phyloP scores from a whole-genome alignment of 352 stramenopile genomes.

The Phytophthora podocarpi region DNA sequence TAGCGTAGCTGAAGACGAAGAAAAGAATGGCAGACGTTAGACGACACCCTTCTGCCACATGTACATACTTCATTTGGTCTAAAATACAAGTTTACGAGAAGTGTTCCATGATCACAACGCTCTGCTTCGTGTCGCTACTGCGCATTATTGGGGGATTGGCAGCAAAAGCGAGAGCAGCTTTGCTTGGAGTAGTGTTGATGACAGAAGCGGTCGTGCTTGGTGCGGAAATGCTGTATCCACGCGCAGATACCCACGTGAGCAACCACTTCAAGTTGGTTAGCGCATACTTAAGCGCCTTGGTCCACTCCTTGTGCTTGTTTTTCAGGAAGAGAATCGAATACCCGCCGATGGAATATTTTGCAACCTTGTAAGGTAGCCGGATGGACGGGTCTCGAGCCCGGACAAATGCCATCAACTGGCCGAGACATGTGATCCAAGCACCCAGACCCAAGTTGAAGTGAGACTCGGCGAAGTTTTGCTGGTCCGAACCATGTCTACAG shows the following conservation, averaged over 20 bases:
- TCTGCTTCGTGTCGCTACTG: constrained; percentile 20
- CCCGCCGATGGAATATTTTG: constrained; percentile 69
- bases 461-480: constrained; percentile 85
- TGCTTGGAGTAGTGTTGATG: constrained; percentile 1
- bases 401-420: constrained; percentile 66
- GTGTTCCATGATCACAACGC: constrained; percentile 38
- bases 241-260: constrained; percentile 65
- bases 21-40: constrained; percentile 34
- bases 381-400: constrained; percentile 63
- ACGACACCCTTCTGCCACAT: constrained; percentile 29
- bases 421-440: constrained; percentile 80
- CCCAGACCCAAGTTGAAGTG: constrained; percentile 87
- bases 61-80: constrained; percentile 48
- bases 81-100: constrained; percentile 43
- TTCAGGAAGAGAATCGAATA: constrained; percentile 79
- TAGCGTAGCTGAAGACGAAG: constrained; percentile 37
- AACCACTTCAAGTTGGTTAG: constrained; percentile 89
- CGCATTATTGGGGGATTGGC: constrained; percentile 13
- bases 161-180: constrained; percentile 23
- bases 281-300: constrained; percentile 84
- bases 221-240: constrained; percentile 30
- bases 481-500: constrained; percentile 79
- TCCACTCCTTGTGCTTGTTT: constrained; percentile 86
- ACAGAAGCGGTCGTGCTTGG: constrained; percentile 2
- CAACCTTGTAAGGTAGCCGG: constrained; percentile 81